phyloP scores from a whole-genome alignment of 1,284 basidiomycete genomes.

The Ceratobasidium sp. region DNA sequence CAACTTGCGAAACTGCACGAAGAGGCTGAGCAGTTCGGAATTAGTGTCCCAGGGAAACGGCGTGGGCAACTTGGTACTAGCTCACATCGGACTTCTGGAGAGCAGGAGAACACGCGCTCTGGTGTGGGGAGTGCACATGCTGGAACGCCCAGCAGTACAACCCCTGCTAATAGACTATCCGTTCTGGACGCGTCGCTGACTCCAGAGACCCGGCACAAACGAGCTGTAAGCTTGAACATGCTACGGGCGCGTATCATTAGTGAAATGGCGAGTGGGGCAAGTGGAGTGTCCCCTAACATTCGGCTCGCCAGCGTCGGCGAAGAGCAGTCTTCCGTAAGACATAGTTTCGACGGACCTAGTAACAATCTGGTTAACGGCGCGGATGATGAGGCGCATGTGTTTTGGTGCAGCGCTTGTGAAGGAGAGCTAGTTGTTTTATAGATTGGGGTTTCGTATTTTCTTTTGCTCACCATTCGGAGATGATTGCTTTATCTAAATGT shows the following conservation, averaged over 20 bases:
- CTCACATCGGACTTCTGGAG: slow-evolving; percentile 30
- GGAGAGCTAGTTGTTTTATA: slow-evolving; percentile 81
- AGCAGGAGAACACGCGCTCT: slow-evolving; percentile 49
- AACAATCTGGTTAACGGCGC: slow-evolving; percentile 63
- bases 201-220: slow-evolving; percentile 81
- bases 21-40: slow-evolving; percentile 60
- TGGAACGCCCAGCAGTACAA: slow-evolving; percentile 56
- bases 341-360: slow-evolving; percentile 30
- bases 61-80: slow-evolving; percentile 1
- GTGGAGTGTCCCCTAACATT: slow-evolving; percentile 34
- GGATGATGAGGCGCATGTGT: slow-evolving; percentile 82
- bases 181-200: slow-evolving; percentile 74
- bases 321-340: slow-evolving; percentile 40
- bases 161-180: slow-evolving; percentile 61
- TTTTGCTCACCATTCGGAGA: not conserved
- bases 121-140: slow-evolving; percentile 61
- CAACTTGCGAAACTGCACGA: slow-evolving; percentile 72
- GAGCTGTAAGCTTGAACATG: slow-evolving; percentile 85
- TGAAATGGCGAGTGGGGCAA: slow-evolving; percentile 56
- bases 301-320: slow-evolving; percentile 42
- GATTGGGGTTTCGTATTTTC: slow-evolving; percentile 44
- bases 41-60: slow-evolving; percentile 28
- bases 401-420: slow-evolving; percentile 83
- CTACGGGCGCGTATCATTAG: slow-evolving; percentile 89
- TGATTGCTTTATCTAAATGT: not conserved